Base-by-base conservation (phyloP, 768 basidiomycete species). In the Mycena alexandri region DNA sequence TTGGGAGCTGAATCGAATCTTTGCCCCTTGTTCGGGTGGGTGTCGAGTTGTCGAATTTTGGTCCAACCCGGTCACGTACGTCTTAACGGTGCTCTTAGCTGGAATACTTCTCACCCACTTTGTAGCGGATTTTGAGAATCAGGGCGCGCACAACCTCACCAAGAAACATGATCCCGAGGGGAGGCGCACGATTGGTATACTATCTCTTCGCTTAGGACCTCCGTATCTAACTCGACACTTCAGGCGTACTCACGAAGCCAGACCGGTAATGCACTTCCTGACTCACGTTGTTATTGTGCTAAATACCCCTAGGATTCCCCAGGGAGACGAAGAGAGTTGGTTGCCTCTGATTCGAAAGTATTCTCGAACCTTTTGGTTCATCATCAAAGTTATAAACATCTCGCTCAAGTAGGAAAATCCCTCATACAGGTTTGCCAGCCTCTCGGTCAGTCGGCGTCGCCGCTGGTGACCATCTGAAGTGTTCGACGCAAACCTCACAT, bases 61-160 rank as follows among this genome's bases (percentile, higher is more conserved):
- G n/a, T n/a, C n/a, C n/a, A n/a, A n/a, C n/a, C n/a, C n/a, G n/a
- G n/a, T n/a, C n/a, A n/a, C n/a, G 90, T 90, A 62, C 63, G 85
- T 70, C 19, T 14, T 22, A 43, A 17, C 25, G 42, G 64, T 24
- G 1, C 29, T 51, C 43, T 47, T 1, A 17, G 25, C 43, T 36
- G 13, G 24, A 47, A 22, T 42, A 13, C 22, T 22, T 25, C 36
- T 46, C 34, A 14, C 22, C 24, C 46, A 8, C 34, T 24, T 58
- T 19, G 11, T 62, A 94, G 93, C 91, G 57, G 92, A 94, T 68
- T 92, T 91, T 21, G 90, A 93, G 70, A 94, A 92, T 47, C 92
- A 94, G 74, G 90, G 89, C 0, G 92, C 92, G 0, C 88, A 90
- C 64, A 79, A 84, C n/a, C 78, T 94, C 0, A 87, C 90, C 0